Conservation (phyloP, 2,329 filamentous ascomycete species). For the Neurospora crassa region DNA sequence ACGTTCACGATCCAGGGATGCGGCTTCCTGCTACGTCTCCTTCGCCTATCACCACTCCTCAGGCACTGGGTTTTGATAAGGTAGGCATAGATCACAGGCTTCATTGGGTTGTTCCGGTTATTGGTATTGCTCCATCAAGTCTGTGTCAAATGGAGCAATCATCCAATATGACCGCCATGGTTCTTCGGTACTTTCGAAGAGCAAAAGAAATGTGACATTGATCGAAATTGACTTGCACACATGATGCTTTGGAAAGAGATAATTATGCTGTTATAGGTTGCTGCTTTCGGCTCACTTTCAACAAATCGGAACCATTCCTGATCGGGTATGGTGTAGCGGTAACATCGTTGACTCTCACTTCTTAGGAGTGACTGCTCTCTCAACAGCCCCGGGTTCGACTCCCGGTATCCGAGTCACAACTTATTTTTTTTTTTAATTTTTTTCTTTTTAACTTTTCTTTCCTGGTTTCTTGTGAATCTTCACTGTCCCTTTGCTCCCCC, state of each 20-base stretch:
- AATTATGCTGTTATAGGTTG: fast-evolving
- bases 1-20: too few species aligned
- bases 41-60: too few species aligned
- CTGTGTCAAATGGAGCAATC: not conserved
- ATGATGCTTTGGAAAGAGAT: not conserved
- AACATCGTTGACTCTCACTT: too few species aligned
- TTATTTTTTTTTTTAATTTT: not conserved
- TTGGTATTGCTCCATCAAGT: not conserved
- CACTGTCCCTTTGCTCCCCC: not conserved
- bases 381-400: not conserved
- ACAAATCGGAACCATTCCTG: not conserved
- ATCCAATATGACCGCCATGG: not conserved
- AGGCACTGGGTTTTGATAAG: too few species aligned
- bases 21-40: too few species aligned
- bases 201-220: not conserved
- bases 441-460: too few species aligned
- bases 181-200: not conserved
- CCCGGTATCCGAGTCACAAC: not conserved
- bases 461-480: not conserved
- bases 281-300: not conserved
- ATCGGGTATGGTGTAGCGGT: not conserved
- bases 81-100: too few species aligned
- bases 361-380: too few species aligned
- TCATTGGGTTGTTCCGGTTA: too few species aligned
- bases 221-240: not conserved